Base-by-base conservation (phyloP, 2,329 filamentous ascomycete genomes). In the Stachybotrys echinatus region DNA sequence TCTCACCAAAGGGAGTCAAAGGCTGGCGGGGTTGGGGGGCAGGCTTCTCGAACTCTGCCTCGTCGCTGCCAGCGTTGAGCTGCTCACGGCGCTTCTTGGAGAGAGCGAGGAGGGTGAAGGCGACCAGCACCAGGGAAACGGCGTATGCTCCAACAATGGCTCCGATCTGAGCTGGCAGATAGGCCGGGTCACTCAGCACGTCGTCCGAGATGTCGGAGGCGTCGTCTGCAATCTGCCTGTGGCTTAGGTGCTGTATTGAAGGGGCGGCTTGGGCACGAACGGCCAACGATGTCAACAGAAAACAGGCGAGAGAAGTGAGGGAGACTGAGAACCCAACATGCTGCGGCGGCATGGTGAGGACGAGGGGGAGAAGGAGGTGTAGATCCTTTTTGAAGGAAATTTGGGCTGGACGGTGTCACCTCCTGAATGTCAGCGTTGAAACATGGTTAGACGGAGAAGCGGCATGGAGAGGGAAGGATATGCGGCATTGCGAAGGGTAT, bases 91-190 rank as follows among this genome's bases (percentile, higher is more conserved):
- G 74, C 52, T 66, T 75, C 65, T 76, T 82, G 48, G 78, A 72
- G 7, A 90, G 74, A 20, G 80, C 65, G 40, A 90, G 73, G 7
- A 91, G 73, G 44, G 81, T 72, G 31, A 82, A 74, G 59, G 89
- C 85, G 60, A 94, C 82, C 60, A 94, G 68, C 61, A 90, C 76
- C 62, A 95, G 77, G 34, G 84, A 88, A 53, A 89, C 67, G 51
- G 92, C 77, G 81, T 96, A 96, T 52, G 88, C 85, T 53, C 85
- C 90, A 52, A 92, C 79, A 52, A 97, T 88, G 57, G 85, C 89
- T 55, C 88, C 87, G 58, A 96, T 85, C 68, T 96, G 87, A 52
- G 83, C 85, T 18, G 91, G 89, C 20, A 96, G 80, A 50, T 87
- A 82, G 18, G 77, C 70, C 55, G 73, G 72, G 64, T 91, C 76